Evolutionary conservation across 495 filamentous ascomycete species (phyloP).

Genomic region (Corynascus novoguineensis): DNA sequence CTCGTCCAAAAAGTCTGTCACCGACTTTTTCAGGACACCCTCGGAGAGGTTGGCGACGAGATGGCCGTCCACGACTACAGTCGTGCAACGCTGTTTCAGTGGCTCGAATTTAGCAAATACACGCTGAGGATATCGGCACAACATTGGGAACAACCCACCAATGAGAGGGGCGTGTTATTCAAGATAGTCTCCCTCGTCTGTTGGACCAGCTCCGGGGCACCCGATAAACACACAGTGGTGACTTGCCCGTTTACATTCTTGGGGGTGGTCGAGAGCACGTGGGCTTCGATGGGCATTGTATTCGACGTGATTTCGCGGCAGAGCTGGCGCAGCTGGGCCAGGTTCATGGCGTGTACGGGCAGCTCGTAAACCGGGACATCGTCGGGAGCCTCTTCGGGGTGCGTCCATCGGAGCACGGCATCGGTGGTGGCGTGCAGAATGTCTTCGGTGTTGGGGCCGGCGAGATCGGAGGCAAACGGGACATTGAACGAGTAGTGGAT

Average conservation of each 20-base stretch:
- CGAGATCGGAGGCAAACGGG: conserved; percentile 84
- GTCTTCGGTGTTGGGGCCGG: conserved; percentile 85
- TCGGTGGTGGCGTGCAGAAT: conserved; percentile 81
- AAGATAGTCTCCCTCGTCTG: conserved; percentile 78
- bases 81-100: conserved; percentile 68
- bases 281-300: conserved; percentile 68
- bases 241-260: conserved; percentile 69
- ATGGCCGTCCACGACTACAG: conserved; percentile 84
- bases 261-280: conserved; percentile 75
- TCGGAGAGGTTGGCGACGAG: conserved; percentile 76
- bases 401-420: conserved; percentile 83
- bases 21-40: conserved; percentile 52
- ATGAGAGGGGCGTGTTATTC: conserved; percentile 77
- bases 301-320: conserved; percentile 70
- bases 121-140: conserved; percentile 1
- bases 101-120: conserved; percentile 14
- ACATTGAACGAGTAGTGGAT: conserved; percentile 85
- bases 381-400: conserved; percentile 77
- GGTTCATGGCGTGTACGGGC: conserved; percentile 80
- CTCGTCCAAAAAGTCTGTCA: conserved; percentile 78
- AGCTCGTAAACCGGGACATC: conserved; percentile 77
- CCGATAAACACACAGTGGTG: conserved; percentile 85
- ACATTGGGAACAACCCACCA: conserved; percentile 56
- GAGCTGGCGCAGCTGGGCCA: conserved; percentile 66
- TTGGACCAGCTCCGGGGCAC: conserved; percentile 73